A percentile compares a stretch with the other conserved stretches of the same genome.
Conservation (phyloP, 1,284 basidiomycete species). For the Fomitopsis palustris region DNA sequence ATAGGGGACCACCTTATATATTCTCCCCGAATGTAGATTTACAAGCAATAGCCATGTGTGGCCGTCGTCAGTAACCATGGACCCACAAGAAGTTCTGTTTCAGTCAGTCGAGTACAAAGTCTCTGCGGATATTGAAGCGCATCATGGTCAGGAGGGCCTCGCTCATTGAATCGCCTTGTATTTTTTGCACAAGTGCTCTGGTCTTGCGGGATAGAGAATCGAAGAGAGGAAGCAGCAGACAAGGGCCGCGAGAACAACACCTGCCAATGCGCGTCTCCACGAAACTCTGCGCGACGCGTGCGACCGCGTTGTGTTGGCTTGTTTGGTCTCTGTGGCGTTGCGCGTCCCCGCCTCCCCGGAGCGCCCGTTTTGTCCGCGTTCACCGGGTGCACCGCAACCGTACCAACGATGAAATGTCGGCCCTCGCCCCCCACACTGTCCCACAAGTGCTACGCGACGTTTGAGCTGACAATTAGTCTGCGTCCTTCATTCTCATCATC, state of each 20-base stretch:
- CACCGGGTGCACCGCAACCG: too few species aligned
- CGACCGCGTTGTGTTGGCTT: not conserved
- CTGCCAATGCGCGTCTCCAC: not conserved
- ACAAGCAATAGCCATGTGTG: not conserved
- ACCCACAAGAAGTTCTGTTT: not conserved
- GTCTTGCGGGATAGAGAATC: not conserved
- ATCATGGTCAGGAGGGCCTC: too few species aligned
- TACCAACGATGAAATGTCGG: too few species aligned
- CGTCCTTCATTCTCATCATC: too few species aligned
- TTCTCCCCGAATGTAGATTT: too few species aligned
- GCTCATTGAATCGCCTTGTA: not conserved
- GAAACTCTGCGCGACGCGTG: not conserved
- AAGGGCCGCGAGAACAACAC: not conserved
- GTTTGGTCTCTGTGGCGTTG: not conserved
- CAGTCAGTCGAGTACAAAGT: not conserved
- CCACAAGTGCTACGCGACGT: too few species aligned
- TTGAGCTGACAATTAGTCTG: too few species aligned
- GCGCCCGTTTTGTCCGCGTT: too few species aligned
- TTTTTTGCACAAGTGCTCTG: not conserved
- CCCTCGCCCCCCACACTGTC: too few species aligned
- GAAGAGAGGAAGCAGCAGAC: not conserved
- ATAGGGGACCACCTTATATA: not conserved
- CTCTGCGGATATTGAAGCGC: not conserved
- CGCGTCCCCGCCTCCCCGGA: not conserved
- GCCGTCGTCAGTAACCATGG: not conserved